Evolutionary conservation across 2,329 filamentous ascomycete species (phyloP).

Genomic region (Emericellopsis atlantica): DNA sequence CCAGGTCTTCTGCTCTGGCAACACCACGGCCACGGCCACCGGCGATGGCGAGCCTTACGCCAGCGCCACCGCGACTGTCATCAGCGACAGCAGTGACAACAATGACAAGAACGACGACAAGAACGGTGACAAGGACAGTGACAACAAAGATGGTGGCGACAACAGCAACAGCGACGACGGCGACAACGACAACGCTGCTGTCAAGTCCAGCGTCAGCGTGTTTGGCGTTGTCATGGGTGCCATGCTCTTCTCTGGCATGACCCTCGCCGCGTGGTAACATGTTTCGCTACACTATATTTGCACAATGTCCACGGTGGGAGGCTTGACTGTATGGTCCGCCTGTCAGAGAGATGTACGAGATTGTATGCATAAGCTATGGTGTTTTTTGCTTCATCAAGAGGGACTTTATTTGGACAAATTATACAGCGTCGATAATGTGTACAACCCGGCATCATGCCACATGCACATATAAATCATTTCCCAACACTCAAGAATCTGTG

Average conservation of each 20-base stretch:
- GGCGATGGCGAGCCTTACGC: conserved; percentile 14
- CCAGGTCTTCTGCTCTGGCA: conserved; percentile 30
- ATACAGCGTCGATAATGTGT: too few relatives aligned
- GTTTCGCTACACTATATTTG: too few relatives aligned
- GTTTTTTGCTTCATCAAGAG: too few relatives aligned
- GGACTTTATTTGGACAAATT: too few relatives aligned
- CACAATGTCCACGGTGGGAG: too few relatives aligned
- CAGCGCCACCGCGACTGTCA: conserved; percentile 12
- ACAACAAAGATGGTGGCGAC: conserved; percentile 1
- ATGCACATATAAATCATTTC: too few relatives aligned
- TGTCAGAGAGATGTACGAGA: too few relatives aligned
- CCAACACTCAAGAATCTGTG: too few relatives aligned
- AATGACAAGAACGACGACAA: conserved; percentile 1
- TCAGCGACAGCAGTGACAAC: conserved; percentile 9
- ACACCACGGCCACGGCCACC: conserved; percentile 22
- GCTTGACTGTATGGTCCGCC: too few relatives aligned
- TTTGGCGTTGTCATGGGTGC: not conserved
- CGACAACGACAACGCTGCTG: conserved; percentile 5
- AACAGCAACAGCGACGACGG: not conserved
- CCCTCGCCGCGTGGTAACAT: not conserved
- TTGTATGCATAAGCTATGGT: too few relatives aligned
- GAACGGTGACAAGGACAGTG: not conserved
- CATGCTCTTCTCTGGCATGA: conserved; percentile 5
- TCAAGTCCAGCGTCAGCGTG: not conserved
- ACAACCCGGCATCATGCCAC: too few relatives aligned